Conservation (phyloP, 2,329 filamentous ascomycete genomes). For the Epichloe gansuensis region DNA sequence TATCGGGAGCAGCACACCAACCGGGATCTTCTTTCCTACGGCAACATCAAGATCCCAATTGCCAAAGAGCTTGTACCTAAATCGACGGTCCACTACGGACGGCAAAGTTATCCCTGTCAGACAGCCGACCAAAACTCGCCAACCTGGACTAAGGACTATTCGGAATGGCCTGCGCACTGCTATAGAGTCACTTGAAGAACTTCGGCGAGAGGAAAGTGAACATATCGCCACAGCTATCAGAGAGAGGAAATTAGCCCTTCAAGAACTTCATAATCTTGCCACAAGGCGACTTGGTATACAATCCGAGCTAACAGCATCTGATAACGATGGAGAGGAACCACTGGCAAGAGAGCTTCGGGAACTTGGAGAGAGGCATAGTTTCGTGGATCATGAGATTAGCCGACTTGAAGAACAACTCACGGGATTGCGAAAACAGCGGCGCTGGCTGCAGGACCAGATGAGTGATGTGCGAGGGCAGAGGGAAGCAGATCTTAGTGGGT, state of each 20-base stretch:
- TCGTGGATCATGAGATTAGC: constrained; percentile 50
- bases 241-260: constrained; percentile 44
- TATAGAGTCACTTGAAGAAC: constrained; percentile 49
- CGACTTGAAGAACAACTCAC: constrained; percentile 52
- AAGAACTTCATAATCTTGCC: constrained; percentile 41
- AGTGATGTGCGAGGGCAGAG: constrained; percentile 51
- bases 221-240: constrained; percentile 45
- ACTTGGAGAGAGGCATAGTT: constrained; percentile 41
- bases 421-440: constrained; percentile 46
- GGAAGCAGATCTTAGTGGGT: constrained; percentile 62
- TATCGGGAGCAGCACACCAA: constrained; percentile 29
- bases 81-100: constrained; percentile 24
- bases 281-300: constrained; percentile 37
- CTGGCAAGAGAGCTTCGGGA: constrained; percentile 47
- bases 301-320: constrained; percentile 40
- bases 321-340: constrained; percentile 44
- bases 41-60: constrained; percentile 28
- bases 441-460: constrained; percentile 47
- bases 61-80: constrained; percentile 30
- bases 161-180: constrained; percentile 51
- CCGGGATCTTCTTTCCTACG: constrained; percentile 27
- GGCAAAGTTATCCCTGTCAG: constrained; percentile 48
- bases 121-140: constrained; percentile 38
- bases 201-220: constrained; percentile 58
- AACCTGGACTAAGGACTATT: constrained; percentile 46